Evolutionary conservation across 2,329 filamentous ascomycete genomes (phyloP), one percentile per base, ranked within the genome.

Genomic region (Trichoderma koningii): DNA sequence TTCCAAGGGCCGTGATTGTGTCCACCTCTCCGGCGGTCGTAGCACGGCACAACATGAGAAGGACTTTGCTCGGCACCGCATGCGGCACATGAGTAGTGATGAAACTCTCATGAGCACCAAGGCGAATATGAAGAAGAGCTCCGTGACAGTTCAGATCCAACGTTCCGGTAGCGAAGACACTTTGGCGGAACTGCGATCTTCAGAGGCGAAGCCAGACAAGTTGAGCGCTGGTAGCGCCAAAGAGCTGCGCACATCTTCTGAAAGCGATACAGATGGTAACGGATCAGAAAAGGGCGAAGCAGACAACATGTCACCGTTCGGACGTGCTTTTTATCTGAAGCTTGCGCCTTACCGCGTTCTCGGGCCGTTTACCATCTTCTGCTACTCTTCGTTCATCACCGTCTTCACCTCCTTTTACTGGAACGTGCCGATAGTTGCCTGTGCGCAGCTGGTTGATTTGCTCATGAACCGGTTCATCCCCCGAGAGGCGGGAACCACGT

Each of bases 271-370:
- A 10, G 67, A 69, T 21, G 63, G 66, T 19, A 34, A 10, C 38
- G 17, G 12, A 15, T 44, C 19, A 19, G 64, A 63, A 12, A 63
- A 23, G 15, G n/a, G 3, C 1, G 59, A 63, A 7, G 52, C 57
- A 10, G 57, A 66, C 21, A 68, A 69, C 21, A 68, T 74, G 7
- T 77, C 77, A 3, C 83, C 84, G 0, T 86, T 87, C 67, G 83
- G 83, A 34, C 78, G 82, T 10, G 83, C 84, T 2, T 86, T 85
- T 71, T 85, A 85, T 73, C 75, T 80, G 52, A 76, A 77, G 19
- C 73, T 80, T 55, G 81, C 83, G 2, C 76, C 80, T 1, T 86
- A 85, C 74, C 75, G 76, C 48, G 83, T 86, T 26, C 73, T 83
- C 48, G 77, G 79, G 2, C 79, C 79, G 12, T 76, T 76, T 62